Percentiles rank a stretch among this genome's conserved stretches.
phyloP scores from a whole-genome alignment of 164 flowering plant genomes.

The Umbellularia californica region DNA sequence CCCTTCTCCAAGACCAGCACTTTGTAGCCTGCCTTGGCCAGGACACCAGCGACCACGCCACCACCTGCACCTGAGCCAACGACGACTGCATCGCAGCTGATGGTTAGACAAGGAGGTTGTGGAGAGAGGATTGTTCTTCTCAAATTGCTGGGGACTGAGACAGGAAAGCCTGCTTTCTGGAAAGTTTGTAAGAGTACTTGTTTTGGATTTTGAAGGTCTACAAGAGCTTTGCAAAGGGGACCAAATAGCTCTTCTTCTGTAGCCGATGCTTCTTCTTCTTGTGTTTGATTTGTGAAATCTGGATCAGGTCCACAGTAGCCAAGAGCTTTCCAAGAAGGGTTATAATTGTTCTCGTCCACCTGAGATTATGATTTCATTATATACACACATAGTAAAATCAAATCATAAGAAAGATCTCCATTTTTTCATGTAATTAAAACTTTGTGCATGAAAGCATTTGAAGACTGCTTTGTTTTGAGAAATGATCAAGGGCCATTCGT shows the following conservation, averaged over 20 bases:
- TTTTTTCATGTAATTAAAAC: no score
- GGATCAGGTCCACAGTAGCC: constrained; percentile 76
- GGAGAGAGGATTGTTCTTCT: not conserved
- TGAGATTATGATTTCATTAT: constrained; percentile 13
- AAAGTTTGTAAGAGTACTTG: constrained; percentile 22
- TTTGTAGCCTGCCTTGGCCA: constrained; percentile 75
- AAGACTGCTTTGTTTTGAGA: no score
- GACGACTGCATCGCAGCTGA: constrained; percentile 72
- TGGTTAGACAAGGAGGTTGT: constrained; percentile 22
- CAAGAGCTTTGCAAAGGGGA: constrained; percentile 53
- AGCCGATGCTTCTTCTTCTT: constrained; percentile 12
- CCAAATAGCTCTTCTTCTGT: constrained; percentile 21
- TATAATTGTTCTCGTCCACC: constrained; percentile 57
- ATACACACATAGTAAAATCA: no score
- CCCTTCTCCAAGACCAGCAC: constrained; percentile 83
- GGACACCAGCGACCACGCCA: constrained; percentile 68
- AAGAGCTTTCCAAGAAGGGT: constrained; percentile 66
- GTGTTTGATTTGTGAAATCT: constrained; percentile 26
- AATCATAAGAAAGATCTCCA: no score
- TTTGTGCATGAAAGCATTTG: no score
- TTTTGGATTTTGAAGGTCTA: constrained; percentile 29
- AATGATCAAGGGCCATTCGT: no score
- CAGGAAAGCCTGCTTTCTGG: constrained; percentile 34
- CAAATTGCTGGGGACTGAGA: constrained; percentile 11
- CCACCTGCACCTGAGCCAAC: constrained; percentile 90